A percentile compares a stretch with the other conserved stretches of the same genome.
Evolutionary conservation across 176 grass and related monocot species (phyloP).

Genomic region (Zoysia pacifica): DNA sequence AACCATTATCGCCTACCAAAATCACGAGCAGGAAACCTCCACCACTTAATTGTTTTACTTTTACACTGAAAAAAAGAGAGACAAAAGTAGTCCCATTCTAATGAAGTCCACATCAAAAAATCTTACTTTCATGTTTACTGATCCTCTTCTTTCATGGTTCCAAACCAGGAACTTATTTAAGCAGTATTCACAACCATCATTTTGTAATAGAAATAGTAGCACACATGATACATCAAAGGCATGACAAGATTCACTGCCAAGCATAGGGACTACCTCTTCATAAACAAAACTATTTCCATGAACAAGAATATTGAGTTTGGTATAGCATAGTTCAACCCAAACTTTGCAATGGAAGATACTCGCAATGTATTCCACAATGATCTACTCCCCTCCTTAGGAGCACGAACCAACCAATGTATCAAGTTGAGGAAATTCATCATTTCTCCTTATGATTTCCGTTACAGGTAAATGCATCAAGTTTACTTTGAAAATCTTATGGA

Average conservation of each 20-base stretch:
- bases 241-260: constrained; percentile 10
- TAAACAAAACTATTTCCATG: constrained; percentile 2
- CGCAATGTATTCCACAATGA: constrained; percentile 55
- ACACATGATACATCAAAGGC: constrained; percentile 21
- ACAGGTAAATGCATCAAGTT: constrained; percentile 60
- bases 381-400: constrained; percentile 73
- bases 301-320: constrained; percentile 23
- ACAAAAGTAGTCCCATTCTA: constrained; percentile 29
- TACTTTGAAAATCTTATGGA: constrained; percentile 17
- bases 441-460: constrained; percentile 70
- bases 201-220: constrained; percentile 18
- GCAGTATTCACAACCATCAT: constrained; percentile 1
- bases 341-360: constrained; percentile 45
- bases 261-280: constrained; percentile 4
- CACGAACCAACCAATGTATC: constrained; percentile 56
- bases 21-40: constrained; percentile 19
- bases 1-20: constrained; percentile 23
- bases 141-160: constrained; percentile 30
- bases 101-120: constrained; percentile 27
- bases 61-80: constrained; percentile 3
- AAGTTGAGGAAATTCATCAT: constrained; percentile 73
- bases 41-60: constrained; percentile 21
- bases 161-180: constrained; percentile 44
- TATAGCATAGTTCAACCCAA: constrained; percentile 17
- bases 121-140: constrained; percentile 15